phyloP scores from a whole-genome alignment of 2,329 filamentous ascomycete species.

The Daldinia sp. region DNA sequence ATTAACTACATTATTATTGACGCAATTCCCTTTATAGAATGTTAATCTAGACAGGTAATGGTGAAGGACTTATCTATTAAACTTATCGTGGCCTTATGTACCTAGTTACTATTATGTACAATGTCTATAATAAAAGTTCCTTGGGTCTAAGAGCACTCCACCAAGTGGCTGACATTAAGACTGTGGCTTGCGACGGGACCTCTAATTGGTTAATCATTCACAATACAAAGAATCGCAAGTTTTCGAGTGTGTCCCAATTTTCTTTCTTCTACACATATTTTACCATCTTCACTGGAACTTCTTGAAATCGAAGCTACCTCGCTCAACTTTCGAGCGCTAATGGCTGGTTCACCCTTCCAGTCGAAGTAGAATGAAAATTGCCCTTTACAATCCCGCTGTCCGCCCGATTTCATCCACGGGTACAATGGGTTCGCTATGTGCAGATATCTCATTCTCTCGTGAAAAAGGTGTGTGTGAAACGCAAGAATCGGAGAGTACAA shows the following conservation, averaged over 20 bases:
- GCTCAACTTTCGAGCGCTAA: slow-evolving; percentile 46
- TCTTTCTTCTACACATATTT: slow-evolving; percentile 59
- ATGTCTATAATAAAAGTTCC: neutral
- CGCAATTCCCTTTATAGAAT: neutral
- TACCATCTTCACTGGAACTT: slow-evolving; percentile 56
- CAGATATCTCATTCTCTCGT: slow-evolving; percentile 59
- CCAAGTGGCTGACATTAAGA: slow-evolving; percentile 10
- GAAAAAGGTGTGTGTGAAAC: neutral
- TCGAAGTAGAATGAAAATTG: slow-evolving; percentile 66
- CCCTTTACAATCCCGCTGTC: slow-evolving; percentile 72
- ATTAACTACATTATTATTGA: neutral
- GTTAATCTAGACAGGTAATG: neutral
- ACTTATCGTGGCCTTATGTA: neutral
- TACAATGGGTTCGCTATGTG: slow-evolving; percentile 72
- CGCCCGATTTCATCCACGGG: slow-evolving; percentile 59
- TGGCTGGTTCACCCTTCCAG: slow-evolving; percentile 61
- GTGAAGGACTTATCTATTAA: neutral
- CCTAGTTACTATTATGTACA: neutral
- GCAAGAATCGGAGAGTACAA: neutral
- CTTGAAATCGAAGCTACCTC: slow-evolving; percentile 52
- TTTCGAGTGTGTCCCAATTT: slow-evolving; percentile 27
- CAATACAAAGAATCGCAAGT: slow-evolving; percentile 13
- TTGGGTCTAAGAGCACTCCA: neutral
- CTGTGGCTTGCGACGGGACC: slow-evolving; percentile 10
- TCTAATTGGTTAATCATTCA: slow-evolving; percentile 42